A percentile compares a stretch with the other conserved stretches of the same genome.
These are phyloP conservation scores for Gynochthodes officinalis DNA, from an alignment of 257 asterid genomes.

Conservation along the genomic window DNA sequence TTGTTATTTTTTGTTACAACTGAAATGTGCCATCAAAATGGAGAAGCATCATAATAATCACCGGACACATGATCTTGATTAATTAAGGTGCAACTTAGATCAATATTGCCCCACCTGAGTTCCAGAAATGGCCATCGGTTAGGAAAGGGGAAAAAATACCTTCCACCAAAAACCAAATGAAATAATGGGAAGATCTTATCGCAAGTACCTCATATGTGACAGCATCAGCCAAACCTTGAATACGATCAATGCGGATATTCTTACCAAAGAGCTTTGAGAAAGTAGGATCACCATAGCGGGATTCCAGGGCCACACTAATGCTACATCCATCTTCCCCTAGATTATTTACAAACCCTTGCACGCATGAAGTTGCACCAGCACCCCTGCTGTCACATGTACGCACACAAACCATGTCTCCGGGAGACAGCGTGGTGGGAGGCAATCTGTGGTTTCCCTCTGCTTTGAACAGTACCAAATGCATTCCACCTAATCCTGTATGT, in stretches of 20 bases:
- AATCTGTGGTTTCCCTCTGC: conserved; percentile 83
- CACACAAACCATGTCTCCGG: conserved; percentile 99
- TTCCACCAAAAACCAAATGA: not conserved
- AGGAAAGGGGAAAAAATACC: too few relatives aligned
- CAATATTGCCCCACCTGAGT: too few relatives aligned
- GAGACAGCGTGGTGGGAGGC: conserved; percentile 95
- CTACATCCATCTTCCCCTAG: conserved; percentile 93
- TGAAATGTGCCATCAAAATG: too few relatives aligned
- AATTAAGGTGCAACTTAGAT: too few relatives aligned
- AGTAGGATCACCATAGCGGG: conserved; percentile 91
- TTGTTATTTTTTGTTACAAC: too few relatives aligned
- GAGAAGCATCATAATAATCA: too few relatives aligned
- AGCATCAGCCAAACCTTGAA: conserved; percentile 92
- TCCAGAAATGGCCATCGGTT: too few relatives aligned
- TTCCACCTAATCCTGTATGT: conserved; percentile 85
- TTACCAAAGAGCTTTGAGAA: conserved; percentile 87
- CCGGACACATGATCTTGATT: too few relatives aligned
- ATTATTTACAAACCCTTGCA: conserved; percentile 89
- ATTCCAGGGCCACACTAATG: conserved; percentile 87
- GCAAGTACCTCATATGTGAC: conserved; percentile 82
- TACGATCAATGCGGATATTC: conserved; percentile 89
- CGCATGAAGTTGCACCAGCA: conserved; percentile 85
- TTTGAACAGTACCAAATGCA: conserved; percentile 89
- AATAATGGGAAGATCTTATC: not conserved
- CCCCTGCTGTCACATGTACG: conserved; percentile 87